A percentile compares a stretch with the other conserved stretches of the same genome.
phyloP scores from a whole-genome alignment of 495 filamentous ascomycete genomes.

The Penicillium antarcticum region DNA sequence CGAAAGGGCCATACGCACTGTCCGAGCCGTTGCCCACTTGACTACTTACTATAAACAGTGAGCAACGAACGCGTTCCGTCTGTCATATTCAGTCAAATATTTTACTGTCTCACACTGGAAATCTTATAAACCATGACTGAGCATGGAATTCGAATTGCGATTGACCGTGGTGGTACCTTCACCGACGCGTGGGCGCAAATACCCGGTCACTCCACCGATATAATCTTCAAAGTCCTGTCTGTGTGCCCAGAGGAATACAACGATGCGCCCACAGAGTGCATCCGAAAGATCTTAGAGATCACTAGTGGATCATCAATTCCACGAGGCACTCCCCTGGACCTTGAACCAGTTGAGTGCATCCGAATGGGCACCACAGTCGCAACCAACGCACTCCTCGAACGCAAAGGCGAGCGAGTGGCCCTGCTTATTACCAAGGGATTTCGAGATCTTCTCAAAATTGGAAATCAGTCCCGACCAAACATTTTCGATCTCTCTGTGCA shows the following conservation, averaged over 20 bases:
- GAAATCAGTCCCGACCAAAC: constrained; percentile 79
- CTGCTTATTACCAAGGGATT: constrained; percentile 92
- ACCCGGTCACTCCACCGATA: constrained; percentile 44
- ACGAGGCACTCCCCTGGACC: constrained; percentile 77
- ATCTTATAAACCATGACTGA: background rate
- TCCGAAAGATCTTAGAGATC: constrained; percentile 81
- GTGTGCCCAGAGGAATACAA: constrained; percentile 84
- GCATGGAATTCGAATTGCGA: constrained; percentile 24
- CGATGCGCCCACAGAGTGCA: constrained; percentile 88
- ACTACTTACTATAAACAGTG: too few relatives aligned
- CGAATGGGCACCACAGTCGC: constrained; percentile 90
- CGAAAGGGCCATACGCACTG: too few relatives aligned
- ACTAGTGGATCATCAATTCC: constrained; percentile 75
- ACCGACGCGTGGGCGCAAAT: constrained; percentile 59
- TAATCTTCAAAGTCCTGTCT: constrained; percentile 84
- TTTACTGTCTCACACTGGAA: too few relatives aligned
- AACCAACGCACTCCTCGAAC: constrained; percentile 84
- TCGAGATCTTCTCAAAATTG: constrained; percentile 84
- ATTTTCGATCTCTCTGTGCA: constrained; percentile 81
- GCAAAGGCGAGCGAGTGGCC: constrained; percentile 90
- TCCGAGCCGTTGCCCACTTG: too few relatives aligned
- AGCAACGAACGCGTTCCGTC: too few relatives aligned
- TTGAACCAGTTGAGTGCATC: constrained; percentile 74
- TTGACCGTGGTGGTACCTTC: constrained; percentile 63
- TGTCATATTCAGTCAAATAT: too few relatives aligned